phyloP scores from a whole-genome alignment of 176 grass and related monocot genomes.

The Avena atlantica region DNA sequence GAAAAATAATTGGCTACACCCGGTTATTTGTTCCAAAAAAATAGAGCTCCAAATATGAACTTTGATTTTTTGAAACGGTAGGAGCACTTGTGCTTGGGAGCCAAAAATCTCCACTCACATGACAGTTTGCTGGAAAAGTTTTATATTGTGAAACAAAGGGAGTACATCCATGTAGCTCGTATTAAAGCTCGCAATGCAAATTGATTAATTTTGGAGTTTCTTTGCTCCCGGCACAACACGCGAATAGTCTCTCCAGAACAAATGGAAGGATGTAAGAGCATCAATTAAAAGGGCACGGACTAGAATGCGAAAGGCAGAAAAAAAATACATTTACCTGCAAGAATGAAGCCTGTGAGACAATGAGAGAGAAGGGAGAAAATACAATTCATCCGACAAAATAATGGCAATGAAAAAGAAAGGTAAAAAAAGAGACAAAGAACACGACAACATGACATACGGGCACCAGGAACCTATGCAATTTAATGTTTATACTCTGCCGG shows the following conservation, averaged over 20 bases:
- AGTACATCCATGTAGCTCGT: too few relatives aligned
- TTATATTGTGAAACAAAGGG: too few relatives aligned
- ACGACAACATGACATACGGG: constrained; percentile 32
- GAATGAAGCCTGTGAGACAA: constrained; percentile 53
- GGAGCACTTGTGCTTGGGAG: too few relatives aligned
- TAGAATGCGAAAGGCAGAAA: background rate
- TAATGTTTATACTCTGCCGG: constrained; percentile 14
- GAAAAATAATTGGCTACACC: too few relatives aligned
- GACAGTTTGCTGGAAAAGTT: too few relatives aligned
- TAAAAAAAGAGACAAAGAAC: constrained; percentile 22
- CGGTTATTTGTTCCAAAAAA: too few relatives aligned
- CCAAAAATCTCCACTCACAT: too few relatives aligned
- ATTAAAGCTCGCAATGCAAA: background rate
- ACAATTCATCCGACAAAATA: constrained; percentile 55
- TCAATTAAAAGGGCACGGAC: background rate
- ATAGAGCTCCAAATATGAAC: too few relatives aligned
- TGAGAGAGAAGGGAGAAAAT: background rate
- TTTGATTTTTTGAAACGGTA: too few relatives aligned
- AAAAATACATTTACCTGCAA: constrained; percentile 66
- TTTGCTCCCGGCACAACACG: constrained; percentile 22
- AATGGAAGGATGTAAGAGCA: background rate
- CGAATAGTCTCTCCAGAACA: background rate
- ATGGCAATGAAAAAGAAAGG: constrained; percentile 6
- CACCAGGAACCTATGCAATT: constrained; percentile 50
- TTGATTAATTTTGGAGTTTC: constrained; percentile 20